Evolutionary conservation across 208 protist genomes (phyloP).

Genomic region (Crithidia expoeki): DNA sequence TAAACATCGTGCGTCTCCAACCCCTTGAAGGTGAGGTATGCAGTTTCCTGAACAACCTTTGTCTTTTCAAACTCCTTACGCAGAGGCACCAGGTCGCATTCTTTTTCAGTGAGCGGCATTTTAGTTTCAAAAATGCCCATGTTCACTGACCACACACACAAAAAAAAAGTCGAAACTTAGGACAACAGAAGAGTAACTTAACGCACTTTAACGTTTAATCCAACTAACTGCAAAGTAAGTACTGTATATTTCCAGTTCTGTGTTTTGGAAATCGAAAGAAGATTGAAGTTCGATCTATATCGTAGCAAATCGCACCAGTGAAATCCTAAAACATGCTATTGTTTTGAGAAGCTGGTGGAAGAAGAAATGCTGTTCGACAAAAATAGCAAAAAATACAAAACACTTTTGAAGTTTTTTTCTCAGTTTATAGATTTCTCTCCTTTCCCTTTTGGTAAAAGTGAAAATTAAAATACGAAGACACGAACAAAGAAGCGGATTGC

Average conservation of each 20-base stretch:
- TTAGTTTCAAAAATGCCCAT: constrained; percentile 31
- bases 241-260: neutral
- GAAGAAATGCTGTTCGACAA: neutral
- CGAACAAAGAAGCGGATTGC: constrained; percentile 1
- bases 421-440: neutral
- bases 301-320: neutral
- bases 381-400: constrained; percentile 10
- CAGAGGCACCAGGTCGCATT: constrained; percentile 48
- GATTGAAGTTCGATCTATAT: constrained; percentile 1
- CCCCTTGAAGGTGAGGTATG: constrained; percentile 53
- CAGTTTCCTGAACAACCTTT: constrained; percentile 43
- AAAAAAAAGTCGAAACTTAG: neutral
- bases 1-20: constrained; percentile 61
- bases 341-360: constrained; percentile 12
- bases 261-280: constrained; percentile 5
- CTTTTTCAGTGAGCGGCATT: constrained; percentile 18
- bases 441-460: constrained; percentile 4
- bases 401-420: neutral
- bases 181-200: no score
- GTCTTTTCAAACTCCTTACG: constrained; percentile 48
- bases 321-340: constrained; percentile 6
- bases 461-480: constrained; percentile 1
- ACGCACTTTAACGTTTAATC: constrained; percentile 5
- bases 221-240: constrained; percentile 1
- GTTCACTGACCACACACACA: constrained; percentile 1